phyloP scores from a whole-genome alignment of 2,329 filamentous ascomycete species.

The Penicillium sp. region DNA sequence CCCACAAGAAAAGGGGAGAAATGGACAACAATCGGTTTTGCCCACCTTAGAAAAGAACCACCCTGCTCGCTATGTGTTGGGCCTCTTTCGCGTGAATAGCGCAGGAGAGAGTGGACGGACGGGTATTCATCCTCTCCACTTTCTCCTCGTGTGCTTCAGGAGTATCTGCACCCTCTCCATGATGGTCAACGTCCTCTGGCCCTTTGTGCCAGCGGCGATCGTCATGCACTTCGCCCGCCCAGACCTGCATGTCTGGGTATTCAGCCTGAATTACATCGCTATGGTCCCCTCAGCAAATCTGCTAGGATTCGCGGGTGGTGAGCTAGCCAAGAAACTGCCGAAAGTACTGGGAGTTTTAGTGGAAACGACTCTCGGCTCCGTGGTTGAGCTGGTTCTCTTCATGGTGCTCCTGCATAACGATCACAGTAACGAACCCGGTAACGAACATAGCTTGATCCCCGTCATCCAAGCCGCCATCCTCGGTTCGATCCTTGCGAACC shows the following conservation, averaged over 20 bases:
- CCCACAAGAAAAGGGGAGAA: slow-evolving; percentile 16
- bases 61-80: slow-evolving; percentile 17
- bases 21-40: slow-evolving; percentile 24
- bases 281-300: slow-evolving; percentile 79
- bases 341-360: slow-evolving; percentile 63
- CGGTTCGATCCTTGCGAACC: slow-evolving; percentile 80
- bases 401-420: slow-evolving; percentile 67
- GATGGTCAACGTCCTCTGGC: slow-evolving; percentile 73
- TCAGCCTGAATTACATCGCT: slow-evolving; percentile 73
- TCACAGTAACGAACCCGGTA: slow-evolving; percentile 42
- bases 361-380: slow-evolving; percentile 66
- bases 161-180: slow-evolving; percentile 68
- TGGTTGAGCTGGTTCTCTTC: slow-evolving; percentile 83
- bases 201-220: slow-evolving; percentile 72
- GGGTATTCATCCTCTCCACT: slow-evolving; percentile 67
- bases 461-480: slow-evolving; percentile 84
- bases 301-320: slow-evolving; percentile 74
- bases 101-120: slow-evolving; percentile 70
- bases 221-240: slow-evolving; percentile 63
- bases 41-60: slow-evolving; percentile 32
- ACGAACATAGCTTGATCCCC: slow-evolving; percentile 53
- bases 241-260: slow-evolving; percentile 66
- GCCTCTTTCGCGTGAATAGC: slow-evolving; percentile 40
- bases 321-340: slow-evolving; percentile 74
- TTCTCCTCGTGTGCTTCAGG: slow-evolving; percentile 65